Evolutionary conservation across 192 early-diverging fungal species (phyloP).

Genomic region (Lobosporangium transversale): DNA sequence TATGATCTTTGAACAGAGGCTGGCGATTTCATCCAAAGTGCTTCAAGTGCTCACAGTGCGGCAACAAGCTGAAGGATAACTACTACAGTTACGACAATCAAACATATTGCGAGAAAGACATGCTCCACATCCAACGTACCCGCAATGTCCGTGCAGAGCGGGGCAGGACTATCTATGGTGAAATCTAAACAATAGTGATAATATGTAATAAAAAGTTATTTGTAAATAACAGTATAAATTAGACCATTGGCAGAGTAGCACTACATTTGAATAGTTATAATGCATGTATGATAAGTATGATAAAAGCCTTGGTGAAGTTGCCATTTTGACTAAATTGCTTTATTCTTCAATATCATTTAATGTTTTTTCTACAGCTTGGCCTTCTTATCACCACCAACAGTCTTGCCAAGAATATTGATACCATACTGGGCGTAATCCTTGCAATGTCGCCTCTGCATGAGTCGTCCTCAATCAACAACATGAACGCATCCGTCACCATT

Average conservation of each 20-base stretch:
- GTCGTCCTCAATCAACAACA: conserved; percentile 70
- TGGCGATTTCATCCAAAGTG: conserved; percentile 87
- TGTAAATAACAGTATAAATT: no score
- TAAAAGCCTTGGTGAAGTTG: neutral
- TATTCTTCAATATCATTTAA: neutral
- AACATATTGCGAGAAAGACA: conserved; percentile 79
- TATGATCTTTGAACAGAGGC: conserved; percentile 46
- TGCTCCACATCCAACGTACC: conserved; percentile 66
- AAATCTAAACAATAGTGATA: no score
- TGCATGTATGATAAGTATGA: no score
- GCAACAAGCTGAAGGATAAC: conserved; percentile 61
- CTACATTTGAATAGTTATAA: no score
- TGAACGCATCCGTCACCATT: conserved; percentile 67
- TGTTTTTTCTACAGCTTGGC: conserved; percentile 20
- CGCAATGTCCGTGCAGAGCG: conserved; percentile 64
- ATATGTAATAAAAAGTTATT: no score
- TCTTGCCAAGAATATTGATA: conserved; percentile 20
- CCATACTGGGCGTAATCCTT: conserved; percentile 30
- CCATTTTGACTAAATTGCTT: no score
- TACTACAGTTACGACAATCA: conserved; percentile 75
- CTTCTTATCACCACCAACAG: conserved; percentile 19
- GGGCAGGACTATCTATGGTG: conserved; percentile 61
- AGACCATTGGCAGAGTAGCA: neutral
- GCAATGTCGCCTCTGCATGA: conserved; percentile 59
- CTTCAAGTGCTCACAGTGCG: conserved; percentile 80